Evolutionary conservation across 805 yeast species (phyloP).

Genomic region (Scheffersomyces ergatensis): DNA sequence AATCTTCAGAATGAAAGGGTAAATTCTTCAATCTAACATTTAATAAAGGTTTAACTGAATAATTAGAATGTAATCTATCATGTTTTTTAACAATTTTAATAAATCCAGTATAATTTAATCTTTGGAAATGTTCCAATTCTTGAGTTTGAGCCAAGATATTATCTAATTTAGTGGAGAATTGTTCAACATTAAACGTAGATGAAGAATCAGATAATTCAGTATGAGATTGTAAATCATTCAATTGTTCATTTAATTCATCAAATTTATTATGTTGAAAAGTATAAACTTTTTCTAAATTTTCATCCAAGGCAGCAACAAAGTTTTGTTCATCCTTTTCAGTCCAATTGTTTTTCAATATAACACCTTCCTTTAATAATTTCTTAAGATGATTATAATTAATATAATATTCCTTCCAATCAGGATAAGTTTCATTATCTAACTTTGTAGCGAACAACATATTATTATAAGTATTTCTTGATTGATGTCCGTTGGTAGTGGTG

Average conservation of each 20-base stretch:
- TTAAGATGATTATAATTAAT: constrained; percentile 65
- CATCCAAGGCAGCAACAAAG: constrained; percentile 66
- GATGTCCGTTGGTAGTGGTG: neutral
- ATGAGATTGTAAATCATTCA: constrained; percentile 61
- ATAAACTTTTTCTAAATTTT: constrained; percentile 74
- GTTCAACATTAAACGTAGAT: constrained; percentile 50
- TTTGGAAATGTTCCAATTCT: constrained; percentile 84
- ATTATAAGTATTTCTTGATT: constrained; percentile 2
- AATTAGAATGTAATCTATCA: constrained; percentile 83
- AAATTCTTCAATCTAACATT: constrained; percentile 82
- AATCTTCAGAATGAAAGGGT: constrained; percentile 94
- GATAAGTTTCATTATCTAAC: constrained; percentile 74
- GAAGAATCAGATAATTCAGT: constrained; percentile 41
- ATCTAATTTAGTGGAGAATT: constrained; percentile 70
- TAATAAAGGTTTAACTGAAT: constrained; percentile 85
- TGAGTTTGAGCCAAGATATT: constrained; percentile 71
- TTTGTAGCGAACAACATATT: constrained; percentile 85
- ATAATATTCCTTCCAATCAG: constrained; percentile 83
- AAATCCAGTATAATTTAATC: constrained; percentile 93
- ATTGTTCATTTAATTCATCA: constrained; percentile 61
- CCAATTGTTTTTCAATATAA: constrained; percentile 52
- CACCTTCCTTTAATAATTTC: constrained; percentile 66
- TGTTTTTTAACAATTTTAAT: constrained; percentile 93
- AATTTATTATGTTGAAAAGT: constrained; percentile 68
- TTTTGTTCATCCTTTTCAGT: constrained; percentile 67